Base-by-base conservation (phyloP, 164 flowering plant genomes). In the Magnolia changhungtana region DNA sequence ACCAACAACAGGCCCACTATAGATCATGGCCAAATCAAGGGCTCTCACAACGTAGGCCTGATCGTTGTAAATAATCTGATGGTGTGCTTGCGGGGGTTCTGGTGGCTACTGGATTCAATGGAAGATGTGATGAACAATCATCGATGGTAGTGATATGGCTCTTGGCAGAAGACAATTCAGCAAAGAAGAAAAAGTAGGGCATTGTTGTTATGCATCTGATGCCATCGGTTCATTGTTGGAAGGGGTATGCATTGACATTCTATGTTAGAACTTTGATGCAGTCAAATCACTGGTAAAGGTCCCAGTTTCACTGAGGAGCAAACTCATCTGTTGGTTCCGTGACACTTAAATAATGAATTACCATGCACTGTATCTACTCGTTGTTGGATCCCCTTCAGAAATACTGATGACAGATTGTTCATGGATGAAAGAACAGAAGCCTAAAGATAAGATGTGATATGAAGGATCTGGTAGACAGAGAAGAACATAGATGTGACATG, bases 331-430 rank as follows among this genome's bases (percentile, higher is more conserved):
- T 58, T 11, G 82, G 79, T 86, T 95, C 4, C 90, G 94, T 86
- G 88, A 88, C 80, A 87, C 88, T 67, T 76, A 93, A 65, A 85
- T 51, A 81, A 92, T 96, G 96, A 83, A 77, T 45, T 61, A 37
- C 37, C 89, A 82, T 71, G 72, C 88, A 73, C 75, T 96, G 72
- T 76, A 81, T 18, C 93, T 91, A 37, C 90, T 96, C 74, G 49
- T 85, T 20, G 11, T 63, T 45, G 96, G 89, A 10, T 87, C 87
- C 37, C 99, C 98, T 7, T 75, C 89, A 0, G 96, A 92, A 81
- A 79, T 96, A 50, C 83, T 93, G n/a, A n/a, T 96, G 1, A 82
- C 76, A 64, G 90, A 96, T 78, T 87, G 96, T 76, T 92, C 99
- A 11, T 87, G 90, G 90, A 69, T 96, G 50, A 83, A 89, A 16